Percentiles rank a stretch among this genome's conserved stretches.
Conservation (phyloP, 2,329 filamentous ascomycete species). For the Colletotrichum sidae region DNA sequence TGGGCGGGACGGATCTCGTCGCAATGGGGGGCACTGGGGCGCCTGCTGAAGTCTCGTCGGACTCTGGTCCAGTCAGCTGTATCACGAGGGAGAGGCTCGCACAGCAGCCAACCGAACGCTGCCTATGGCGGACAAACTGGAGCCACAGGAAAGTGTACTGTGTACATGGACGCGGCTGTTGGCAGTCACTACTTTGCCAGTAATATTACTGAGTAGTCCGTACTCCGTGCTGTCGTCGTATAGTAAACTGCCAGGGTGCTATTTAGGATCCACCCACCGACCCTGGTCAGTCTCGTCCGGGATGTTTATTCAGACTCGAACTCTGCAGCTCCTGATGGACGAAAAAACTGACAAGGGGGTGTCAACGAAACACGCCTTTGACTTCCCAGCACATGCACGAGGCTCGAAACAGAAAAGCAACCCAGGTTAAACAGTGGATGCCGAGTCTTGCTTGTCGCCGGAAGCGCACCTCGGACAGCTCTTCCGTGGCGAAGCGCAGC, state of each 20-base stretch:
- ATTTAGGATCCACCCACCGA: slow-evolving; percentile 8
- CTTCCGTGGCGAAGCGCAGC: slow-evolving; percentile 12
- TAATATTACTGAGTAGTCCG: no score
- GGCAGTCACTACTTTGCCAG: no score
- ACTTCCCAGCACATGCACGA: slow-evolving; percentile 28
- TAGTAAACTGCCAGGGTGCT: background rate
- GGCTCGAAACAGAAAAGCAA: slow-evolving; percentile 27
- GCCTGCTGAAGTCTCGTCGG: background rate
- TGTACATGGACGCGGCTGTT: background rate
- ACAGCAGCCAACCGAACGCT: background rate
- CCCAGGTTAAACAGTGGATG: slow-evolving; percentile 12
- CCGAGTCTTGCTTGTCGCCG: slow-evolving; percentile 16
- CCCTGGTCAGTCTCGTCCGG: background rate
- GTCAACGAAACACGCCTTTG: slow-evolving; percentile 18
- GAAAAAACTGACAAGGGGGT: slow-evolving; percentile 7
- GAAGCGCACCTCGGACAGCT: slow-evolving; percentile 11
- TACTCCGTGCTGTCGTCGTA: no score
- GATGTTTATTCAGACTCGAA: slow-evolving; percentile 7
- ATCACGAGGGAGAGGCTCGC: background rate
- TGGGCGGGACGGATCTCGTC: slow-evolving; percentile 17
- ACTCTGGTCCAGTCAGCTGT: background rate
- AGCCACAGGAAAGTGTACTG: background rate
- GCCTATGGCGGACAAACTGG: background rate
- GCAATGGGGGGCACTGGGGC: slow-evolving; percentile 2
- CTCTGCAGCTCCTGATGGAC: slow-evolving; percentile 6